phyloP scores from a whole-genome alignment of 352 stramenopile species.

The Pythium aquatile region DNA sequence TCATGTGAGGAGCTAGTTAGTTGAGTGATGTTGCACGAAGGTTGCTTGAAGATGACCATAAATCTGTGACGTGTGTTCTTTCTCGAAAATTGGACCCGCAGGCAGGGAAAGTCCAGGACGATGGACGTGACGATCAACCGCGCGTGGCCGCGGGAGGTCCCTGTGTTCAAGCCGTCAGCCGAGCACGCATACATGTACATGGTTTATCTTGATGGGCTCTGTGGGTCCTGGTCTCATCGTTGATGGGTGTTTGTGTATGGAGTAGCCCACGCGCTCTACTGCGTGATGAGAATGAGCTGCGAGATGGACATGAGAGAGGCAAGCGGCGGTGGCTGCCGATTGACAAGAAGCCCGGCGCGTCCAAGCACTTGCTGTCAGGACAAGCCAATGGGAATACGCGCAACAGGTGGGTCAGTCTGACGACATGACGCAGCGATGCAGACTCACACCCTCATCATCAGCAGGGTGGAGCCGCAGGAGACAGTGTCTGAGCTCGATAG shows the following conservation, averaged over 20 bases:
- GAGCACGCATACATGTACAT: constrained; percentile 53
- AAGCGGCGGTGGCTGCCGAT: constrained; percentile 47
- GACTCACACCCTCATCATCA: neutral
- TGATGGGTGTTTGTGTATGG: constrained; percentile 11
- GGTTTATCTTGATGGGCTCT: neutral
- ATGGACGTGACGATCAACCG: constrained; percentile 25
- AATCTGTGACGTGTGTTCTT: constrained; percentile 17
- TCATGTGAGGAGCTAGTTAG: constrained; percentile 12
- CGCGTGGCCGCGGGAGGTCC: constrained; percentile 50
- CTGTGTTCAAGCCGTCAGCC: constrained; percentile 51
- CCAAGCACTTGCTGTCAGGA: constrained; percentile 41
- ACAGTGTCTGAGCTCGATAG: constrained; percentile 17
- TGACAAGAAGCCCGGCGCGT: constrained; percentile 43
- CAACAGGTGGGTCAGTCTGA: constrained; percentile 5
- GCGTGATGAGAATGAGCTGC: constrained; percentile 30
- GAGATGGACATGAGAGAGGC: neutral
- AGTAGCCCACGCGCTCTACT: constrained; percentile 32
- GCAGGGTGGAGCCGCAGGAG: constrained; percentile 18
- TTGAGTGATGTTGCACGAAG: constrained; percentile 26
- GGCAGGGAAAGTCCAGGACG: neutral
- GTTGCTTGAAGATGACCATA: constrained; percentile 10
- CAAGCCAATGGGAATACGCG: constrained; percentile 9
- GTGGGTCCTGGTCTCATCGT: neutral
- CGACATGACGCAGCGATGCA: neutral
- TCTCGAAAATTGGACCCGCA: neutral